Percentiles rank a stretch among this genome's conserved stretches.
Conservation (phyloP, 2,329 filamentous ascomycete species). For the Rhynchosporium graminicola region DNA sequence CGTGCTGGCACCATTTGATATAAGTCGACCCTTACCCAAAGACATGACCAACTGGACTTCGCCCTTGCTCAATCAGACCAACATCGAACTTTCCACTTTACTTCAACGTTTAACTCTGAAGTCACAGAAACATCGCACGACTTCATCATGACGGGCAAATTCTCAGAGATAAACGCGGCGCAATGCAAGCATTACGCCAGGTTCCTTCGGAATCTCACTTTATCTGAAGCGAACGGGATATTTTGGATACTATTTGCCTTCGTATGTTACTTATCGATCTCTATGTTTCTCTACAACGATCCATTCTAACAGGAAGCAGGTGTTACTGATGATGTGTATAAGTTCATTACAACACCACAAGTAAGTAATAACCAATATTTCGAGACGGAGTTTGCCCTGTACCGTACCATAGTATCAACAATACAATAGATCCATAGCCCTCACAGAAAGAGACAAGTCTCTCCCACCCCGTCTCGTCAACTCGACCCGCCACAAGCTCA, state of each 20-base stretch:
- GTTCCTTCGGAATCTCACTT: conserved; percentile 47
- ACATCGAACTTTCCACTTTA: not conserved
- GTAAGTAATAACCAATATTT: conserved; percentile 21
- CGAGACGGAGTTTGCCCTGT: not conserved
- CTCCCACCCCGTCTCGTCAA: conserved; percentile 23
- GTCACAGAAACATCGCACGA: not conserved
- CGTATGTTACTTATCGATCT: conserved; percentile 30
- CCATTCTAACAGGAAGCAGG: conserved; percentile 9
- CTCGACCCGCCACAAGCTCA: conserved; percentile 33
- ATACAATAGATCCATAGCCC: conserved; percentile 25
- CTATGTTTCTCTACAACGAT: not conserved
- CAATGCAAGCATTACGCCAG: conserved; percentile 47
- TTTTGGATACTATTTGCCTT: conserved; percentile 51
- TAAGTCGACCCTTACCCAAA: conserved; percentile 1
- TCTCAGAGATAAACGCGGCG: conserved; percentile 38
- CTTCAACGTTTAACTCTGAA: not conserved
- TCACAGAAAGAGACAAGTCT: conserved; percentile 26
- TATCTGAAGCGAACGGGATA: conserved; percentile 48
- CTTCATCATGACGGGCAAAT: conserved; percentile 42
- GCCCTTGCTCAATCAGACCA: not conserved
- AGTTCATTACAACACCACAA: conserved; percentile 42
- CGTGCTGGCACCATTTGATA: conserved; percentile 19
- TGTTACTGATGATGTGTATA: conserved; percentile 48
- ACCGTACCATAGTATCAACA: conserved; percentile 2
- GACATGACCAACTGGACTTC: conserved; percentile 5